Percentiles rank a stretch among this genome's conserved stretches.
Conservation (phyloP, 2,329 filamentous ascomycete genomes). For the Xylaria sp. region DNA sequence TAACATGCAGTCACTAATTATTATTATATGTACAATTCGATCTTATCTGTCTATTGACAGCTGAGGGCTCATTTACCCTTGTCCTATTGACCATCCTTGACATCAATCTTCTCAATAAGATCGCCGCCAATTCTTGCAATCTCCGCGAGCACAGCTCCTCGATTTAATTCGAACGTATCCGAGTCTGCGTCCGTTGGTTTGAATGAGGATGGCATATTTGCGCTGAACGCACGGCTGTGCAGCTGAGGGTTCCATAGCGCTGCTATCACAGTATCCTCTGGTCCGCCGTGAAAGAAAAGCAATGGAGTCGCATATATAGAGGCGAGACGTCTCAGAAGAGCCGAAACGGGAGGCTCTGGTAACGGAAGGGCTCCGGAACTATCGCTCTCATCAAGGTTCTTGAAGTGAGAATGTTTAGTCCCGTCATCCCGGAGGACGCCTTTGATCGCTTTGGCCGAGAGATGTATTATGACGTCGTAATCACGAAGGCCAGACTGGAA, state of each 20-base stretch:
- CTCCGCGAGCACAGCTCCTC: slow-evolving; percentile 74
- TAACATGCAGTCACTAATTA: neutral
- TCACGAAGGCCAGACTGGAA: slow-evolving; percentile 80
- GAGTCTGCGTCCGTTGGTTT: slow-evolving; percentile 61
- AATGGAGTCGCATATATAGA: slow-evolving; percentile 74
- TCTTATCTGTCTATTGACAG: neutral
- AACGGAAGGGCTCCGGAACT: slow-evolving; percentile 54
- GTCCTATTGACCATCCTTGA: slow-evolving; percentile 43
- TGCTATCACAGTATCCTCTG: slow-evolving; percentile 66
- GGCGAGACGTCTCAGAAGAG: slow-evolving; percentile 75
- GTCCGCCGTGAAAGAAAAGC: slow-evolving; percentile 80
- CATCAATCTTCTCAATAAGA: slow-evolving; percentile 75
- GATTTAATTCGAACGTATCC: slow-evolving; percentile 71
- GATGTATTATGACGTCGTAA: slow-evolving; percentile 86
- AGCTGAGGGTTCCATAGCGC: slow-evolving; percentile 69
- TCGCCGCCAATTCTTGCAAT: slow-evolving; percentile 75
- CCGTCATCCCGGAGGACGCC: slow-evolving; percentile 53
- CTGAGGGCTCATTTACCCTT: neutral
- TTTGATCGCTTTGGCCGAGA: slow-evolving; percentile 67
- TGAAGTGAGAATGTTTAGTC: slow-evolving; percentile 68
- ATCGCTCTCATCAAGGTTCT: slow-evolving; percentile 77
- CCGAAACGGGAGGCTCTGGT: slow-evolving; percentile 68
- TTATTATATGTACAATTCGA: slow-evolving; percentile 14
- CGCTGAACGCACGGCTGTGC: slow-evolving; percentile 71
- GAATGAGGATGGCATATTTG: slow-evolving; percentile 76